phyloP scores from a whole-genome alignment of 495 filamentous ascomycete genomes.

The Tuber borchii region DNA sequence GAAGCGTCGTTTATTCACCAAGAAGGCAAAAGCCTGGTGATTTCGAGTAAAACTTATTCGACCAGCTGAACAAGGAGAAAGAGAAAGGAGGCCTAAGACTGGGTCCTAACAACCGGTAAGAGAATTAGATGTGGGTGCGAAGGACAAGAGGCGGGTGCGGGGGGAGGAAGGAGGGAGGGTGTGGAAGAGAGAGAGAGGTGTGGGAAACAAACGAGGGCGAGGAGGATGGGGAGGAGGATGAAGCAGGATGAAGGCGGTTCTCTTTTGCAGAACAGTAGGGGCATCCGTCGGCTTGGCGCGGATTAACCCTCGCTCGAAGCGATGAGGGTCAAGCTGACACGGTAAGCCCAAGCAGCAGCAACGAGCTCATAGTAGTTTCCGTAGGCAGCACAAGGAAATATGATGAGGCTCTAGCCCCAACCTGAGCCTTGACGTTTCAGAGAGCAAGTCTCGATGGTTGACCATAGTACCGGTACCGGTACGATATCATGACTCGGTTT shows the following conservation, averaged over 20 bases:
- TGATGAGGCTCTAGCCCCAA: background rate
- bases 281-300: background rate
- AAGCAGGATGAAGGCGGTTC: background rate
- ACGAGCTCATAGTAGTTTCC: background rate
- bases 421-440: background rate
- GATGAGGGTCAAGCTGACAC: background rate
- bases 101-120: background rate
- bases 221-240: constrained; percentile 5
- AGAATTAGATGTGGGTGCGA: background rate
- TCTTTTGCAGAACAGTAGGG: background rate
- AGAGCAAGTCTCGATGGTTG: background rate
- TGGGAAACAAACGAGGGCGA: constrained; percentile 12
- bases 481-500: background rate
- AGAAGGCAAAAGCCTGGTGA: background rate
- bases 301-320: background rate
- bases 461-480: background rate
- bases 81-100: background rate
- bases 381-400: background rate
- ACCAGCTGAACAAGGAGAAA: background rate
- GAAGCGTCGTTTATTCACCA: constrained; percentile 13
- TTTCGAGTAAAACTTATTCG: background rate
- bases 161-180: constrained; percentile 10
- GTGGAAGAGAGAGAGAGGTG: constrained; percentile 8
- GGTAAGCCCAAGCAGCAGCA: background rate
- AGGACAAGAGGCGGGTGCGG: constrained; percentile 11